Evolutionary conservation across 2,329 filamentous ascomycete genomes (phyloP).

Genomic region (Botrytis fragariae): DNA sequence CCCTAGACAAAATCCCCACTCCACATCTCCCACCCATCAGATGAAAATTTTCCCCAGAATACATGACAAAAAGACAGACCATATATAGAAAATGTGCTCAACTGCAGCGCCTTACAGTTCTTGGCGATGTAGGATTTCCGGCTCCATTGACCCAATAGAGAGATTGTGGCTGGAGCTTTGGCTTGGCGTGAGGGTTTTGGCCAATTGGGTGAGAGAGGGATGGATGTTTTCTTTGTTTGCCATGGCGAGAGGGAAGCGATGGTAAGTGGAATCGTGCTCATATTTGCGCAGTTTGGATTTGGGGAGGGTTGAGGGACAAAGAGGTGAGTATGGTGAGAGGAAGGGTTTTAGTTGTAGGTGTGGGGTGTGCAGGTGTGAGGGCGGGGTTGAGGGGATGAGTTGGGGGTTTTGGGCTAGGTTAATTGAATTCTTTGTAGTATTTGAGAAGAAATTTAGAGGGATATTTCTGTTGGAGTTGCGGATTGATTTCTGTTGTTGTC

Average conservation of each 20-base stretch:
- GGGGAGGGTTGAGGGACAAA: background rate
- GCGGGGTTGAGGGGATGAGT: background rate
- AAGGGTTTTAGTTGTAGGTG: background rate
- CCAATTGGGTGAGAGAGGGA: background rate
- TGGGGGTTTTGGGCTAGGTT: background rate
- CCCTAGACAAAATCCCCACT: too few species aligned
- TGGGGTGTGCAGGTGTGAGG: background rate
- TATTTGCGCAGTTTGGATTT: background rate
- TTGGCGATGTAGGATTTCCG: background rate
- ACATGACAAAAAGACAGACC: background rate
- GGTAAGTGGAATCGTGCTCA: background rate
- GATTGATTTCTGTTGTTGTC: background rate
- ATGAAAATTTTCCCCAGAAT: too few species aligned
- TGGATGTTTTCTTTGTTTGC: background rate
- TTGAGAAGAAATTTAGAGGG: background rate
- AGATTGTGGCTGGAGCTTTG: background rate
- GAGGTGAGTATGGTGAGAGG: background rate
- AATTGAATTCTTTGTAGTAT: background rate
- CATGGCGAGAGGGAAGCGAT: background rate
- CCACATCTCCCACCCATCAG: background rate
- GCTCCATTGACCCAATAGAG: background rate
- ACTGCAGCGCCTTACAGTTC: background rate
- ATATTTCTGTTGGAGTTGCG: background rate
- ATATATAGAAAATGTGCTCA: slow-evolving; percentile 16
- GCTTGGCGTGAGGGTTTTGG: background rate